A percentile compares a stretch with the other conserved stretches of the same genome.
Conservation (phyloP, 2,329 filamentous ascomycete genomes). For the Penicillium olsonii region DNA sequence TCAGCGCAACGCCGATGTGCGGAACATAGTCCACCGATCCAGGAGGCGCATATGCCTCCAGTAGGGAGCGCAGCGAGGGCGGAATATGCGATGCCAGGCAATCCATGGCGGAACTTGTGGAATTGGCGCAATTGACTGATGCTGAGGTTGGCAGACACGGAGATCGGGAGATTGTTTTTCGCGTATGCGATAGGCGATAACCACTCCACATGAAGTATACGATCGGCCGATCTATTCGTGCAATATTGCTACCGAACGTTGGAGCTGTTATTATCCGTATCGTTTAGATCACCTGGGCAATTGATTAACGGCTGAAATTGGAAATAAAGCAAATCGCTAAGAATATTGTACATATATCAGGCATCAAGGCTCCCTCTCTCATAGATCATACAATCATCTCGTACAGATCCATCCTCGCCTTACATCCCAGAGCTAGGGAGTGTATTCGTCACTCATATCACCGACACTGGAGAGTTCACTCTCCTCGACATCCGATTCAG, state of each 20-base stretch:
- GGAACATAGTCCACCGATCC: slow-evolving; percentile 24
- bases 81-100: slow-evolving; percentile 24
- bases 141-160: slow-evolving; percentile 27
- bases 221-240: not conserved
- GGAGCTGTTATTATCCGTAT: not conserved
- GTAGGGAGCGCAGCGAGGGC: slow-evolving; percentile 20
- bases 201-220: not conserved
- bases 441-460: slow-evolving; percentile 3
- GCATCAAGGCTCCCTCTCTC: not conserved
- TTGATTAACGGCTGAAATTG: not conserved
- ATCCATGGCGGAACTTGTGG: slow-evolving; percentile 27
- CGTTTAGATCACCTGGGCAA: too few species aligned
- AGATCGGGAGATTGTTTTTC: slow-evolving; percentile 38
- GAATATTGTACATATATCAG: not conserved
- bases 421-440: not conserved
- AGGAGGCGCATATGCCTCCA: slow-evolving; percentile 17
- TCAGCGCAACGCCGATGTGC: slow-evolving; percentile 26
- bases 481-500: slow-evolving; percentile 2
- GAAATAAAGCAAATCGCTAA: not conserved
- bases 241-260: not conserved
- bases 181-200: slow-evolving; percentile 14
- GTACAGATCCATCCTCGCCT: not conserved
- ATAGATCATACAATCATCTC: not conserved
- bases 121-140: slow-evolving; percentile 18
- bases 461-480: not conserved